Evolutionary conservation across 306 rosid genomes (phyloP), one percentile per base, ranked within the genome.

Genomic region (Alnus glutinosa): DNA sequence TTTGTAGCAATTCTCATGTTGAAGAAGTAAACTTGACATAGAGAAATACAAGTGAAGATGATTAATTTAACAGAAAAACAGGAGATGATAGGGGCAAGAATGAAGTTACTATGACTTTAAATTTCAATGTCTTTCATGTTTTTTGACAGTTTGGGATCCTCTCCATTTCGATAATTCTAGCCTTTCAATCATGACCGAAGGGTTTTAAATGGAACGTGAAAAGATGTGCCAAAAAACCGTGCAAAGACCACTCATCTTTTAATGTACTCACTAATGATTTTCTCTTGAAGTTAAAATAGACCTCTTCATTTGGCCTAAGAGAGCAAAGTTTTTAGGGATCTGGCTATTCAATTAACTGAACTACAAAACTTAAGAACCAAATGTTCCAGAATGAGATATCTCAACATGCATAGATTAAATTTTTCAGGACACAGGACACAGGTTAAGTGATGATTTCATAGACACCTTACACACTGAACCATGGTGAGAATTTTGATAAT

Each of bases 21-120:
- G 61, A 55, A 55, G 61, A 55, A n/a, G 19, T 55, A 1, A 55
- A 30, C 30, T n/a, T 55, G 61, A n/a, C 61, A 55, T 5, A 55
- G 61, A 16, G 61, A 55, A 55, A 16, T n/a, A 7, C 30, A 18
- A 18, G 13, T 18, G 23, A 55, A 55, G 55, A 18, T 5, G 61
- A 55, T 8, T 18, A 55, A 55, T 55, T 52, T 7, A 55, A 55
- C 30, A 66, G 39, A 30, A 32, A 42, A 16, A 37, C 16, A 14
- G 12, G 18, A 16, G 14, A 5, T 16, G 61, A 55, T 19, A 16
- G 10, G 23, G 23, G 61, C 28, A 18, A 55, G 9, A 55, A 55
- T 55, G 61, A 10, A 55, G 61, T 55, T 55, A 55, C 61, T 55
- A 55, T 55, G 61, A 55, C 61, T 30, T 55, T 55, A 55, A 49